Conservation (phyloP, 306 rosid genomes). For the Hippophae tibetana region DNA sequence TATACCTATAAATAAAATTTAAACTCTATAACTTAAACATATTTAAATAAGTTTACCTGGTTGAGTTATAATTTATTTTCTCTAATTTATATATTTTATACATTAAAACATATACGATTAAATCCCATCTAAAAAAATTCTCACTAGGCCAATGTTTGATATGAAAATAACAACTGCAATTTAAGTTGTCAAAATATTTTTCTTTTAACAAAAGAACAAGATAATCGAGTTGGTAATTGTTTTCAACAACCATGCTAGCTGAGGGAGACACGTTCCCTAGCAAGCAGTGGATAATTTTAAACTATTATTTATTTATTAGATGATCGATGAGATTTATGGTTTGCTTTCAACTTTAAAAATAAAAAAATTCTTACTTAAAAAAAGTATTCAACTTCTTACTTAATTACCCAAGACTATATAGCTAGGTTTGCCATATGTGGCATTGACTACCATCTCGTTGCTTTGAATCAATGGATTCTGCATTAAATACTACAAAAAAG, state of each 20-base stretch:
- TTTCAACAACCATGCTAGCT: conserved; percentile 43
- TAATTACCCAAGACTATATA: conserved; percentile 16
- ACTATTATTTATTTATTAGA: neutral
- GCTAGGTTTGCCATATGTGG: conserved; percentile 1
- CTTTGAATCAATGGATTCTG: conserved; percentile 22
- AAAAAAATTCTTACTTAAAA: too few species aligned
- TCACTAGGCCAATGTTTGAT: too few species aligned
- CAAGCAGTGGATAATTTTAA: conserved; percentile 17
- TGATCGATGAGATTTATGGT: conserved; percentile 4
- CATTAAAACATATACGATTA: too few species aligned
- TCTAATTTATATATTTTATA: too few species aligned
- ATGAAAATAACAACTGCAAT: too few species aligned
- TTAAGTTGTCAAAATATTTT: too few species aligned
- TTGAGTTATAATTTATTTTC: too few species aligned
- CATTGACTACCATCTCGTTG: conserved; percentile 19
- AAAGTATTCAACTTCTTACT: neutral
- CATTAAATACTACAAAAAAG: neutral
- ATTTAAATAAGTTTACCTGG: too few species aligned
- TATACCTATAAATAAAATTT: too few species aligned
- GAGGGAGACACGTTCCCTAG: conserved; percentile 40
- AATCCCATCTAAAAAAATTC: too few species aligned
- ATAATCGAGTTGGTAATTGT: conserved; percentile 27
- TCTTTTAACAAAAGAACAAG: conserved; percentile 9
- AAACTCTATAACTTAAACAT: too few species aligned
- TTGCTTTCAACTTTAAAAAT: conserved; percentile 19